Base-by-base conservation (phyloP, 2,329 filamentous ascomycete genomes). In the Pezicula rhizophila region DNA sequence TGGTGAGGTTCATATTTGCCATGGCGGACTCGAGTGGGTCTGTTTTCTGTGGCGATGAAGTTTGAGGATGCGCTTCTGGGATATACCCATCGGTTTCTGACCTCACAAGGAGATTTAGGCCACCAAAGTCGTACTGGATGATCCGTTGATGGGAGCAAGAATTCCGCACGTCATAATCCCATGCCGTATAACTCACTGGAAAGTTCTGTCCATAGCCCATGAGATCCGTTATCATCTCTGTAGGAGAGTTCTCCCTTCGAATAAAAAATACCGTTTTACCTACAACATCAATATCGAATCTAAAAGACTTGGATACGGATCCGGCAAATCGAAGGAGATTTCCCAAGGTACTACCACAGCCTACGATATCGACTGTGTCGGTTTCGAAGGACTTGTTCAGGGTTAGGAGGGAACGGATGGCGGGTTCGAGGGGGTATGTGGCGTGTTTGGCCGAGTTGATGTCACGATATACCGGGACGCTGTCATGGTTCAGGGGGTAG, bases 151-250 rank as follows among this genome's bases (percentile, higher is more conserved):
- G 79, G 0, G 78, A 79, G 1, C 64, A 64, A 0, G 82, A 85
- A 0, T 70, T 69, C 42, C 70, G 71, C 1, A 79, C 74, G 0
- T 70, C 70, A 0, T 56, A 8, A 5, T 76, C 74, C 82, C 82
- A 87, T 0, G 70, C 78, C 0, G 84, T 87, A 57, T 85, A 82
- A 0, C 71, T 70, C 42, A 85, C 79, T 0, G 79, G 79, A 53
- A 87, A 87, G 0, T 77, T 72, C 54, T 87, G 81, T 0, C 82
- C 82, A 54, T 72, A 85, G 0, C 84, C 84, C 11, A 57, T 55
- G 0, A 86, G 66, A 11, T 69, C 69, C 0, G 66, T 56, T 6
- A 86, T 78, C 0, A 70, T 60, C 54, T 83, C 78, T 1, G 61
- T 73, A 0, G 81, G 79, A 0, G 75, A 73, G 42, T 79, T 80